Conservation (phyloP, 2,329 filamentous ascomycete species). For the Diaporthe citrichinensis region DNA sequence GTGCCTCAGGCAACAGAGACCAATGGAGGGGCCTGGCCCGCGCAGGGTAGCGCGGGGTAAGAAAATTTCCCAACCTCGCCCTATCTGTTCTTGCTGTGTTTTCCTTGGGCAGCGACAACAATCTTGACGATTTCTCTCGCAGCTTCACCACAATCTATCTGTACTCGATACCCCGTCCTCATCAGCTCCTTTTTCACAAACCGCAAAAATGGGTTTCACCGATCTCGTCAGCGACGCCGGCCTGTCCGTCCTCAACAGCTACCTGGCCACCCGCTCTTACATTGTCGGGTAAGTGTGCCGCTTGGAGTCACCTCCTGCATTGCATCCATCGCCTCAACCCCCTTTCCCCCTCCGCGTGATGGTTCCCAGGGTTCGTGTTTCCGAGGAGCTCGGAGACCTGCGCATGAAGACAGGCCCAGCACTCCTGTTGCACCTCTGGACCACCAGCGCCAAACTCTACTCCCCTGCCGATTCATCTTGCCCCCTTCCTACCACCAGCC, state of each 20-base stretch:
- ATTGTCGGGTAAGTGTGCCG: conserved; percentile 78
- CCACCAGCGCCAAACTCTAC: conserved; percentile 3
- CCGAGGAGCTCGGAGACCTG: conserved; percentile 88
- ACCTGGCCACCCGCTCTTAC: conserved; percentile 79
- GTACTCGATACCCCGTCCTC: conserved; percentile 1
- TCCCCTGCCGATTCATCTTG: not conserved
- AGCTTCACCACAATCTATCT: conserved; percentile 4
- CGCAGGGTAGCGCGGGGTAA: conserved; percentile 39
- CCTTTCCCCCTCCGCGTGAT: conserved; percentile 65
- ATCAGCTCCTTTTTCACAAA: conserved; percentile 11
- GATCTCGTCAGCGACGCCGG: conserved; percentile 49
- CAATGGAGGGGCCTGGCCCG: conserved; percentile 11
- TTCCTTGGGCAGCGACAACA: conserved; percentile 39
- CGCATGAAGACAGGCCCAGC: conserved; percentile 77
- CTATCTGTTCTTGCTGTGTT: not conserved
- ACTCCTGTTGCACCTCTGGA: conserved; percentile 80
- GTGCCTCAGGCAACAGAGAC: conserved; percentile 35
- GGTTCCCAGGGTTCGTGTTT: conserved; percentile 89
- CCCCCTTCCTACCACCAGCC: not conserved
- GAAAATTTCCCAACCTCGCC: conserved; percentile 40
- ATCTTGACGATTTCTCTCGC: conserved; percentile 26
- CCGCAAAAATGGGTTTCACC: conserved; percentile 48
- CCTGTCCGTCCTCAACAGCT: conserved; percentile 71
- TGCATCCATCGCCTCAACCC: not conserved
- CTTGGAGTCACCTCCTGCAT: not conserved